Evolutionary conservation across 805 yeast genomes (phyloP).

Genomic region (Pichia gijzeniarum): DNA sequence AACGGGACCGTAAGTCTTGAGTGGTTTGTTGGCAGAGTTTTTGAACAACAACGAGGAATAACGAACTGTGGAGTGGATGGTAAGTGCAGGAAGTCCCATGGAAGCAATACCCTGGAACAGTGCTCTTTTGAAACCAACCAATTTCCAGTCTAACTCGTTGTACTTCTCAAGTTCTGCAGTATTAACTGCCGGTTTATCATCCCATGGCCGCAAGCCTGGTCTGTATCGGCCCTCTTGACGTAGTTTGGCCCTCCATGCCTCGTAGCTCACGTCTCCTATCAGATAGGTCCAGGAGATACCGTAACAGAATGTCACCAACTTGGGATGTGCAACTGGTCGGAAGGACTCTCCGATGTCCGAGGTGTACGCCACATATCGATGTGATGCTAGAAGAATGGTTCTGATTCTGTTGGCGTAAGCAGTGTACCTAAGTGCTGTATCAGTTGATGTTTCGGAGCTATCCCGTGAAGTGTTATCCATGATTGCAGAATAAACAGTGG

Average conservation of each 20-base stretch:
- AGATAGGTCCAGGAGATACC: slow-evolving; percentile 73
- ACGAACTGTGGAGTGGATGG: slow-evolving; percentile 70
- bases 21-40: slow-evolving; percentile 36
- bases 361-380: slow-evolving; percentile 79
- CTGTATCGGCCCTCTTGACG: slow-evolving; percentile 57
- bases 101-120: slow-evolving; percentile 75
- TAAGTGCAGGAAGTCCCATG: slow-evolving; percentile 83
- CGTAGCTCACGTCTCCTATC: slow-evolving; percentile 66
- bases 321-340: slow-evolving; percentile 73
- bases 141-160: slow-evolving; percentile 56
- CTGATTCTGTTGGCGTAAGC: slow-evolving; percentile 74
- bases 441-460: too few relatives aligned
- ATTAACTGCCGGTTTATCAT: slow-evolving; percentile 37
- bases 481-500: too few relatives aligned
- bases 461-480: too few relatives aligned
- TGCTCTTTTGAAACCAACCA: slow-evolving; percentile 64
- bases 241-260: slow-evolving; percentile 65
- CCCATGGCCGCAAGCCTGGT: slow-evolving; percentile 67
- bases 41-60: slow-evolving; percentile 61
- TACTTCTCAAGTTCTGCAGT: slow-evolving; percentile 33
- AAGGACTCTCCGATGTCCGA: slow-evolving; percentile 84
- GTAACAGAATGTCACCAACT: slow-evolving; percentile 57
- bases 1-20: slow-evolving; percentile 70
- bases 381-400: slow-evolving; percentile 66
- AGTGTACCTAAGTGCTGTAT: slow-evolving; percentile 52